Evolutionary conservation across 208 protist genomes (phyloP).

Genomic region (Leishmania major): DNA sequence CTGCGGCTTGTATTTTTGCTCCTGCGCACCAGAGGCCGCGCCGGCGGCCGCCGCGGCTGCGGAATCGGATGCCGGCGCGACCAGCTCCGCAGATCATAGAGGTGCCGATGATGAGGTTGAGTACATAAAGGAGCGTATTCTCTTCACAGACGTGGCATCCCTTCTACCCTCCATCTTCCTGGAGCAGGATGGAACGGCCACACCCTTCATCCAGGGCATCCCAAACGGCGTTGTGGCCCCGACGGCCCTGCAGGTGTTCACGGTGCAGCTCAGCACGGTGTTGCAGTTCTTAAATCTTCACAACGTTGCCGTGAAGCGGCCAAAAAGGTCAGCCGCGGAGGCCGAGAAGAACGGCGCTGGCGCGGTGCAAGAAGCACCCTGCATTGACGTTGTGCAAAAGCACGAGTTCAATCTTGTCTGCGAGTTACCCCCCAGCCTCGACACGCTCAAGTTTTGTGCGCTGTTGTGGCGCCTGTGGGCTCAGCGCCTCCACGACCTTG

Average conservation of each 20-base stretch:
- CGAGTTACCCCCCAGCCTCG: constrained; percentile 24
- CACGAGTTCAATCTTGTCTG: constrained; percentile 32
- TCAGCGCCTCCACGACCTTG: constrained; percentile 25
- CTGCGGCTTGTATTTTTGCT: constrained; percentile 55
- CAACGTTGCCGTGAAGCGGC: constrained; percentile 44
- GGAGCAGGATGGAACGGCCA: constrained; percentile 19
- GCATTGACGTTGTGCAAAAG: constrained; percentile 30
- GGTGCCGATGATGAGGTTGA: constrained; percentile 23
- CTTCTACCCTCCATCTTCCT: constrained; percentile 60
- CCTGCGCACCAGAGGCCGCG: constrained; percentile 7
- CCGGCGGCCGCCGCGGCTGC: constrained; percentile 3
- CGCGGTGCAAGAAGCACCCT: constrained; percentile 6
- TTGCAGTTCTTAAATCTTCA: constrained; percentile 58
- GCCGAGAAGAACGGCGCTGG: neutral
- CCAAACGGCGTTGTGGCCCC: constrained; percentile 48
- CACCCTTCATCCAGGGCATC: constrained; percentile 46
- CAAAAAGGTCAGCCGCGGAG: constrained; percentile 9
- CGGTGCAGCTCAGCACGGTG: constrained; percentile 39
- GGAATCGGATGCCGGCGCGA: neutral
- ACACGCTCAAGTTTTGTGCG: constrained; percentile 34
- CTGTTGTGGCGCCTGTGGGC: constrained; percentile 38
- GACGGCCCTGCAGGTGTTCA: constrained; percentile 68
- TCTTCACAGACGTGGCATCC: constrained; percentile 47
- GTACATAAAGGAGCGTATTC: constrained; percentile 52
- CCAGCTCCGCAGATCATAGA: neutral